Evolutionary conservation across 805 yeast genomes (phyloP).

Genomic region (Lachancea quebecensis): DNA sequence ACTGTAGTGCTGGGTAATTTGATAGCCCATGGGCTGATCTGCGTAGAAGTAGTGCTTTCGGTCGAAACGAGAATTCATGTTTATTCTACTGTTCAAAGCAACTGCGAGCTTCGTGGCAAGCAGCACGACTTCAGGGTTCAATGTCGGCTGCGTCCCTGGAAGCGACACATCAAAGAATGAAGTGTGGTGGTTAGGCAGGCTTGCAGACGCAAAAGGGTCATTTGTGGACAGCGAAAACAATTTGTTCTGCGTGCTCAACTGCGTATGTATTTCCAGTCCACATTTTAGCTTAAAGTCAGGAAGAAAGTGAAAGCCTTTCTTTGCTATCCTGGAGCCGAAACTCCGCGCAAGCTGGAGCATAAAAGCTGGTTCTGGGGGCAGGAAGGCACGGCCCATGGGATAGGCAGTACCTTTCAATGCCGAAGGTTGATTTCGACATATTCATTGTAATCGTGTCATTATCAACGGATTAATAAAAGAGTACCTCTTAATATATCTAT

Average conservation of each 20-base stretch:
- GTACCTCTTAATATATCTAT: no score
- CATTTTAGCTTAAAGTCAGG: constrained; percentile 48
- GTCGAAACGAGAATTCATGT: constrained; percentile 62
- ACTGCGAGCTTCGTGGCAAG: constrained; percentile 67
- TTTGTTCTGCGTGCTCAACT: constrained; percentile 64
- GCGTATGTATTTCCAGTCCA: constrained; percentile 93
- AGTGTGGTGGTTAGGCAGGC: constrained; percentile 58
- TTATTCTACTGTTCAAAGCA: constrained; percentile 57
- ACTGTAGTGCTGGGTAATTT: constrained; percentile 80
- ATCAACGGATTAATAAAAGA: no score
- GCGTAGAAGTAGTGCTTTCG: constrained; percentile 94
- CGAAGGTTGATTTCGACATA: no score
- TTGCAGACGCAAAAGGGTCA: constrained; percentile 38
- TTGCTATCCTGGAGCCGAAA: background rate
- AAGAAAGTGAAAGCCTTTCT: constrained; percentile 6
- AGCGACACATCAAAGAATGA: constrained; percentile 78
- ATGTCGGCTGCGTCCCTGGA: constrained; percentile 86
- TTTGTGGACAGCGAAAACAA: constrained; percentile 62
- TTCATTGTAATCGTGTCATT: no score
- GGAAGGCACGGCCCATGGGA: background rate
- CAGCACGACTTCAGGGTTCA: constrained; percentile 68
- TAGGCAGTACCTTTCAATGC: no score
- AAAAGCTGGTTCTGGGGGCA: background rate
- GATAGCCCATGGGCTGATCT: constrained; percentile 95
- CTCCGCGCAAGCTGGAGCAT: constrained; percentile 3